phyloP scores from a whole-genome alignment of 75 land plant genomes.

The Cryptomeria japonica region DNA sequence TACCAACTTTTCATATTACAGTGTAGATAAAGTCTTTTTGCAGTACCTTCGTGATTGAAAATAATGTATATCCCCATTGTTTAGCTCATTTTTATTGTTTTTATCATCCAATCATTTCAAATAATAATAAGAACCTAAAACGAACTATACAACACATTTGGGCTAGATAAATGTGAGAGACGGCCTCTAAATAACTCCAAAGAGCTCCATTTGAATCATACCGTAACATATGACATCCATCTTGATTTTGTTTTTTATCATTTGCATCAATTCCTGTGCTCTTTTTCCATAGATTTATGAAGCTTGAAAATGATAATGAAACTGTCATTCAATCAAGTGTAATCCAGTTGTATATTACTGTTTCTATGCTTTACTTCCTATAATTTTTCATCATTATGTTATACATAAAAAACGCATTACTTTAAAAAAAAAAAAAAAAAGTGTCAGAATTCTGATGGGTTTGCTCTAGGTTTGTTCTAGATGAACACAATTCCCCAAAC shows the following conservation, averaged over 20 bases:
- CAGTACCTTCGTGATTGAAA: neutral
- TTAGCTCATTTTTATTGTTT: neutral
- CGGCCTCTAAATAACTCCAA: neutral
- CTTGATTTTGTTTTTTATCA: conserved; percentile 3
- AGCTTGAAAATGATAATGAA: conserved; percentile 2
- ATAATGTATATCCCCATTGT: neutral
- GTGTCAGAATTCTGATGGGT: too few species aligned
- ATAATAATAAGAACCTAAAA: neutral
- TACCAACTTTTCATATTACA: neutral
- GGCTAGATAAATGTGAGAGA: conserved; percentile 2
- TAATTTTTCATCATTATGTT: neutral
- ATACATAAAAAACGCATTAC: neutral
- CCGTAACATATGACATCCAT: neutral
- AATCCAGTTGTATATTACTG: neutral
- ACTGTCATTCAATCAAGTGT: neutral
- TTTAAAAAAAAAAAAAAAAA: too few species aligned
- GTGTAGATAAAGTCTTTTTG: neutral
- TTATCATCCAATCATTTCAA: neutral
- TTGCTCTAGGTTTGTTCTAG: too few species aligned
- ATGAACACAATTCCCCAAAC: too few species aligned
- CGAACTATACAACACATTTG: conserved; percentile 1
- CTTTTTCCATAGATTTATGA: conserved; percentile 4
- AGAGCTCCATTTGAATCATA: conserved; percentile 9
- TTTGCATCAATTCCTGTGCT: neutral
- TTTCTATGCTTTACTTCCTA: neutral